Conservation (phyloP, 768 basidiomycete species). For the Chalciporus piperatus region DNA sequence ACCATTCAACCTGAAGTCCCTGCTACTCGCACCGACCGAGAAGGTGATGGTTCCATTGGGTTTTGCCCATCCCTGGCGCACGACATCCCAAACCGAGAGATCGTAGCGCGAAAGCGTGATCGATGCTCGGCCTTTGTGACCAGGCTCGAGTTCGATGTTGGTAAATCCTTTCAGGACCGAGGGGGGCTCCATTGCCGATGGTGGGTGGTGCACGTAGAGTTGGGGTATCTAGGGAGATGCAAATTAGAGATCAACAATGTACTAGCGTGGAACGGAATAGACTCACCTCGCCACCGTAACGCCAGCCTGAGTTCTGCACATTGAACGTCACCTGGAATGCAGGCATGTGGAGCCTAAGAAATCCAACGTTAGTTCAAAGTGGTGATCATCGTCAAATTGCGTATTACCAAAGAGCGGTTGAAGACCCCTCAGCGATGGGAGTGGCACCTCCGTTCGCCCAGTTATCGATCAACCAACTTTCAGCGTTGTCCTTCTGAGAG, state of each 20-base stretch:
- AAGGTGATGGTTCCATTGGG: constrained; percentile 63
- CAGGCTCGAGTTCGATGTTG: constrained; percentile 48
- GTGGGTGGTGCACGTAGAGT: constrained; percentile 69
- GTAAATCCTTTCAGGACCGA: constrained; percentile 70
- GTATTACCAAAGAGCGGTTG: constrained; percentile 55
- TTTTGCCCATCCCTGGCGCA: constrained; percentile 69
- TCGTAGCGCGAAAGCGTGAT: constrained; percentile 68
- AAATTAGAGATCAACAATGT: neutral
- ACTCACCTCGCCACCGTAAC: constrained; percentile 64
- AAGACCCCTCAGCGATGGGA: constrained; percentile 55
- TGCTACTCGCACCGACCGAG: constrained; percentile 66
- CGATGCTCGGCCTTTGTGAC: constrained; percentile 43
- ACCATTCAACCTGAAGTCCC: constrained; percentile 56
- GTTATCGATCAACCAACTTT: constrained; percentile 35
- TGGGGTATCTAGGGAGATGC: constrained; percentile 55
- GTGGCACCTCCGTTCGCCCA: constrained; percentile 63
- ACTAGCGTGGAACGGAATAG: neutral
- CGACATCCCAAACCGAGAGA: constrained; percentile 74
- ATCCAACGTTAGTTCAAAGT: constrained; percentile 6
- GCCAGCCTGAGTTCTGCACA: constrained; percentile 61
- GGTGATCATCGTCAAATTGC: too few species aligned
- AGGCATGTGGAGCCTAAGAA: constrained; percentile 60
- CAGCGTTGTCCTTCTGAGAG: constrained; percentile 27
- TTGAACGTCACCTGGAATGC: constrained; percentile 60
- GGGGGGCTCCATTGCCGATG: constrained; percentile 65